Conservation (phyloP, 2,329 filamentous ascomycete genomes). For the Arthroderma sp. region DNA sequence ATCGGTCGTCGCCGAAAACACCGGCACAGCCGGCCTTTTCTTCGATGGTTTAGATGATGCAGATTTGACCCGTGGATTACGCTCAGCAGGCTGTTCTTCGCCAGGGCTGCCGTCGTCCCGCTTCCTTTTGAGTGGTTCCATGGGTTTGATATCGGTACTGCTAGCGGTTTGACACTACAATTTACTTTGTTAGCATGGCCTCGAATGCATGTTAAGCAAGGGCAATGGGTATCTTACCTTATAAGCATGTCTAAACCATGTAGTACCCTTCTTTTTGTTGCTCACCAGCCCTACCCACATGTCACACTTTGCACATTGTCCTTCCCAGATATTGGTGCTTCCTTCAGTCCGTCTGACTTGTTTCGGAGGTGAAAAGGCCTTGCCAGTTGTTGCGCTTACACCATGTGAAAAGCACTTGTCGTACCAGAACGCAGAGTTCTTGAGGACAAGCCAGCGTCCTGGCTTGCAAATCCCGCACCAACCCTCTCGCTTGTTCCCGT, state of each 20-base stretch:
- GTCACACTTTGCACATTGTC: slow-evolving; percentile 24
- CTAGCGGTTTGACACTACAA: slow-evolving; percentile 47
- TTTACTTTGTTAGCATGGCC: slow-evolving; percentile 7
- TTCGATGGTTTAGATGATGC: background rate
- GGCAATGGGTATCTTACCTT: slow-evolving; percentile 41
- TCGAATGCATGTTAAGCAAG: background rate
- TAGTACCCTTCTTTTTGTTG: slow-evolving; percentile 85
- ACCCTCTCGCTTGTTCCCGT: slow-evolving; percentile 75
- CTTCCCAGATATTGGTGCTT: slow-evolving; percentile 45
- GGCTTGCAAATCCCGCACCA: slow-evolving; percentile 86
- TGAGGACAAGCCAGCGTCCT: slow-evolving; percentile 72
- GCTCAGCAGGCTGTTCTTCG: slow-evolving; percentile 27
- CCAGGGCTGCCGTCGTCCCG: slow-evolving; percentile 40
- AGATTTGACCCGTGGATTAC: background rate
- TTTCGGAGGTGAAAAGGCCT: slow-evolving; percentile 63
- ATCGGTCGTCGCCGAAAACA: background rate
- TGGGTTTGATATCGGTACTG: slow-evolving; percentile 29
- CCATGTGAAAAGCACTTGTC: slow-evolving; percentile 84
- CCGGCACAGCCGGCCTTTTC: background rate
- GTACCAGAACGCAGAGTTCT: slow-evolving; percentile 88
- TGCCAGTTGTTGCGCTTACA: slow-evolving; percentile 69
- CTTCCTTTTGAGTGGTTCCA: slow-evolving; percentile 55
- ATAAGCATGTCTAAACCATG: slow-evolving; percentile 81
- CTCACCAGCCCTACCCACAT: slow-evolving; percentile 34
- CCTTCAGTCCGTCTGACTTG: slow-evolving; percentile 64